A percentile compares a stretch with the other conserved stretches of the same genome.
phyloP scores from a whole-genome alignment of 2,329 filamentous ascomycete genomes.

The Ceratocystis colombiana region DNA sequence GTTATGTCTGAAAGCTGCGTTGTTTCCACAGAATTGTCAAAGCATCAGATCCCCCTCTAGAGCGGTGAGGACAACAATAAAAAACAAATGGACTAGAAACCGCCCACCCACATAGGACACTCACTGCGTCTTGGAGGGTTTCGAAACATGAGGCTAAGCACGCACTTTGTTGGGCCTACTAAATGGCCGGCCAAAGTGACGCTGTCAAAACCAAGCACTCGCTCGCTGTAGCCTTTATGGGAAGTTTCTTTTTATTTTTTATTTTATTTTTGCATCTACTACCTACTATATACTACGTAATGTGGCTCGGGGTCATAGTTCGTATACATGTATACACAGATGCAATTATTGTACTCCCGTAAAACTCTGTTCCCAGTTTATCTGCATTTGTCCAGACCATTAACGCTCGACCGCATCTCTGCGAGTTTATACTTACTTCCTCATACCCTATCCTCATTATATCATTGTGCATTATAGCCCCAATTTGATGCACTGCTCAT shows the following conservation, averaged over 20 bases:
- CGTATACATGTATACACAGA: slow-evolving; percentile 8
- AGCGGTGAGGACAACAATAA: not conserved
- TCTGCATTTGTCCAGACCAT: not conserved
- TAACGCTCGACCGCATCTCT: too few species aligned
- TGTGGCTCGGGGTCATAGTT: not conserved
- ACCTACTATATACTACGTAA: not conserved
- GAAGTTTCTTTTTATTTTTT: not conserved
- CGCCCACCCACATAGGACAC: not conserved
- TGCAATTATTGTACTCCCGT: not conserved
- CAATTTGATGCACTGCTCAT: not conserved
- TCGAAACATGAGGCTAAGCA: not conserved
- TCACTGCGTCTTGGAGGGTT: not conserved
- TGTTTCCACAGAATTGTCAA: slow-evolving; percentile 10
- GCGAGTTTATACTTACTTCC: too few species aligned
- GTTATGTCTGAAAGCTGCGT: not conserved
- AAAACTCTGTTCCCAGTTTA: not conserved
- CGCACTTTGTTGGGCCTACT: not conserved
- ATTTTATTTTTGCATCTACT: not conserved
- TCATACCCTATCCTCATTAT: not conserved
- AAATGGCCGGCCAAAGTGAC: not conserved
- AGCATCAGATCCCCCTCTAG: not conserved
- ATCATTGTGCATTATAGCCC: not conserved
- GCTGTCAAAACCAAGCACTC: not conserved
- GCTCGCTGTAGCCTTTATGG: not conserved
- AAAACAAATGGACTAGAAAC: not conserved